Conservation (phyloP, 306 rosid species). For the Prunus davidiana region DNA sequence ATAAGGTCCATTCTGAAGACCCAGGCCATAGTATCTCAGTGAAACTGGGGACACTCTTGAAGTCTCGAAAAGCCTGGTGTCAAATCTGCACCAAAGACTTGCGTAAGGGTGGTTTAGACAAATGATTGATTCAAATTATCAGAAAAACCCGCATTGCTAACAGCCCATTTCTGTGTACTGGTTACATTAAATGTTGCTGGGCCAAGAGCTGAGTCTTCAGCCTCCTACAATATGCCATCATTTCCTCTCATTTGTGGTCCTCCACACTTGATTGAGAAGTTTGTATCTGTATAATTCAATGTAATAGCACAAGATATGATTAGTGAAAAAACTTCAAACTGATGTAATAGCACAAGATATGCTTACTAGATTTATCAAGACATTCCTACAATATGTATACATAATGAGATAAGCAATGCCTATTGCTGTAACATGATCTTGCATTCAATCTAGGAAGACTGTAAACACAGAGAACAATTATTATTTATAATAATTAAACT, state of each 20-base stretch:
- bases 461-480: not conserved
- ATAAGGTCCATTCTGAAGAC: slow-evolving; percentile 52
- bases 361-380: not conserved
- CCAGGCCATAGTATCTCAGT: slow-evolving; percentile 43
- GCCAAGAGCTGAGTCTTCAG: slow-evolving; percentile 11
- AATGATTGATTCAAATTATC: not conserved
- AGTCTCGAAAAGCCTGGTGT: slow-evolving; percentile 13
- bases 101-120: not conserved
- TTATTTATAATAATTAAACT: not conserved
- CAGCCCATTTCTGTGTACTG: slow-evolving; percentile 21
- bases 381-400: too few species aligned
- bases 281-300: slow-evolving; percentile 20
- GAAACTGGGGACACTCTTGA: slow-evolving; percentile 25
- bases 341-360: too few species aligned
- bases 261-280: slow-evolving; percentile 28
- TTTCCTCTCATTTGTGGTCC: slow-evolving; percentile 8
- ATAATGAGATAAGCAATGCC: not conserved
- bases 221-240: slow-evolving; percentile 17
- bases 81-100: slow-evolving; percentile 8
- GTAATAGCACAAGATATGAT: too few species aligned
- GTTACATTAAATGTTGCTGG: not conserved
- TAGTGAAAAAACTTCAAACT: too few species aligned
- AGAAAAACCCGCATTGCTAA: slow-evolving; percentile 16
- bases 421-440: not conserved
- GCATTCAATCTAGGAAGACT: slow-evolving; percentile 17